These are phyloP conservation scores for Hyaloscypha hepaticicola DNA, from an alignment of 495 filamentous ascomycete species.

Conservation along the genomic window DNA sequence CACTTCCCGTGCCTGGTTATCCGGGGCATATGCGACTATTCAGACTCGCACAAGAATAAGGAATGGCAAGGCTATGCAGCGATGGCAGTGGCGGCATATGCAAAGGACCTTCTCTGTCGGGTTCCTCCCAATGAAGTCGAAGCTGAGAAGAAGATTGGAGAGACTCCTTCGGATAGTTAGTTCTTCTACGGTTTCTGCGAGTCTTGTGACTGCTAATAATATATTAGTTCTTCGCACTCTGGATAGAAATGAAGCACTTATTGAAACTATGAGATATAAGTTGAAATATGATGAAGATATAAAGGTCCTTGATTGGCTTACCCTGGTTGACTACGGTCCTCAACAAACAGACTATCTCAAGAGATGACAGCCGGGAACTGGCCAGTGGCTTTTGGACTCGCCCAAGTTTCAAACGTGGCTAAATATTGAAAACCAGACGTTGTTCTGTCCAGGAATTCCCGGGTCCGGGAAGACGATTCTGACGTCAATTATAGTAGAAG, in stretches of 20 bases:
- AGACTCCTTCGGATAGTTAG: slow-evolving; percentile 34
- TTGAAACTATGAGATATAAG: not conserved
- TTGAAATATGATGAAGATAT: not conserved
- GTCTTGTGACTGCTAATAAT: not conserved
- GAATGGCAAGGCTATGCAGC: slow-evolving; percentile 44
- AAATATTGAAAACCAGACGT: too few species aligned
- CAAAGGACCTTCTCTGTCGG: slow-evolving; percentile 33
- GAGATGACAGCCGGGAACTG: slow-evolving; percentile 37
- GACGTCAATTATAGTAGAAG: slow-evolving; percentile 20
- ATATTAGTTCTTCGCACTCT: not conserved
- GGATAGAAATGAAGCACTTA: not conserved
- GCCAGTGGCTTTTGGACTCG: slow-evolving; percentile 40
- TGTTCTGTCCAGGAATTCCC: too few species aligned
- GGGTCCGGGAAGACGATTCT: not conserved
- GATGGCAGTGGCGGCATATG: slow-evolving; percentile 35
- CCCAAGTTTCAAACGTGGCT: slow-evolving; percentile 38
- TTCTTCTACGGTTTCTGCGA: not conserved
- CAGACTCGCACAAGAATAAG: slow-evolving; percentile 45
- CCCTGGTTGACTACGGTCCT: not conserved
- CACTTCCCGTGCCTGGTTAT: slow-evolving; percentile 40
- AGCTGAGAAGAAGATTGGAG: slow-evolving; percentile 37
- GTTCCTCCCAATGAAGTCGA: slow-evolving; percentile 36
- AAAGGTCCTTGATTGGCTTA: not conserved
- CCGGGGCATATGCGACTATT: slow-evolving; percentile 42
- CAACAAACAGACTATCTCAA: slow-evolving; percentile 35